A percentile compares a stretch with the other conserved stretches of the same genome.
Evolutionary conservation across 2,329 filamentous ascomycete genomes (phyloP).

Genomic region (Calonectria pteridis): DNA sequence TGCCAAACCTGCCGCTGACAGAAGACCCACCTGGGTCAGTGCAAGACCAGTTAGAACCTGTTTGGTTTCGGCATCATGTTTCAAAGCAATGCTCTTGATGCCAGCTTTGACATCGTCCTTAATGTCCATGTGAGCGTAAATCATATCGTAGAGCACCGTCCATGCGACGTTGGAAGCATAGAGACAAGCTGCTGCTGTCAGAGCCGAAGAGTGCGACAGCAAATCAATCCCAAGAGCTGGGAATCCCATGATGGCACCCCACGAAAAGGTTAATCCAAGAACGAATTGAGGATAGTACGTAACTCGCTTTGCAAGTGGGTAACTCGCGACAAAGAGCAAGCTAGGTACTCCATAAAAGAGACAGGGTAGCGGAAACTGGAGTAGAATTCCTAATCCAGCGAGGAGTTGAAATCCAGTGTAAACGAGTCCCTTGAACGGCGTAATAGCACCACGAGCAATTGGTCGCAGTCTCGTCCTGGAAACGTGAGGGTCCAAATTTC

Average conservation of each 20-base stretch:
- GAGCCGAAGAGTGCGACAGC: constrained; percentile 71
- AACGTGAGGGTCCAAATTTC: constrained; percentile 86
- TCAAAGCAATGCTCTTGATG: constrained; percentile 88
- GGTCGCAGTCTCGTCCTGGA: constrained; percentile 81
- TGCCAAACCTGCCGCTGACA: constrained; percentile 77
- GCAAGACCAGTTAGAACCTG: constrained; percentile 79
- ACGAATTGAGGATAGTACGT: constrained; percentile 91
- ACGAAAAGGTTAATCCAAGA: constrained; percentile 87
- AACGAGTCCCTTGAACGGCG: constrained; percentile 76
- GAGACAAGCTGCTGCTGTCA: constrained; percentile 75
- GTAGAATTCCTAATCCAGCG: constrained; percentile 77
- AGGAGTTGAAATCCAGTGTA: constrained; percentile 83
- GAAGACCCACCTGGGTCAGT: constrained; percentile 74
- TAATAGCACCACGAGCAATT: constrained; percentile 83
- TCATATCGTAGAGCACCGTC: constrained; percentile 93
- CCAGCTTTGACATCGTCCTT: constrained; percentile 87
- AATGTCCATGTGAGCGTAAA: constrained; percentile 93
- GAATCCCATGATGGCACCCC: constrained; percentile 91
- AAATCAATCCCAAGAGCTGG: constrained; percentile 84
- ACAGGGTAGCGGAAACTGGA: constrained; percentile 81
- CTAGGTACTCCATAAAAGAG: constrained; percentile 84
- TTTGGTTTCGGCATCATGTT: constrained; percentile 83
- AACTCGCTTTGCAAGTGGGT: constrained; percentile 86
- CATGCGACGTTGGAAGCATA: constrained; percentile 86
- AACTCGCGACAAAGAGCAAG: constrained; percentile 78